These are phyloP conservation scores for Aspergillus unguis DNA, from an alignment of 2,329 filamentous ascomycete species.

Conservation along the genomic window DNA sequence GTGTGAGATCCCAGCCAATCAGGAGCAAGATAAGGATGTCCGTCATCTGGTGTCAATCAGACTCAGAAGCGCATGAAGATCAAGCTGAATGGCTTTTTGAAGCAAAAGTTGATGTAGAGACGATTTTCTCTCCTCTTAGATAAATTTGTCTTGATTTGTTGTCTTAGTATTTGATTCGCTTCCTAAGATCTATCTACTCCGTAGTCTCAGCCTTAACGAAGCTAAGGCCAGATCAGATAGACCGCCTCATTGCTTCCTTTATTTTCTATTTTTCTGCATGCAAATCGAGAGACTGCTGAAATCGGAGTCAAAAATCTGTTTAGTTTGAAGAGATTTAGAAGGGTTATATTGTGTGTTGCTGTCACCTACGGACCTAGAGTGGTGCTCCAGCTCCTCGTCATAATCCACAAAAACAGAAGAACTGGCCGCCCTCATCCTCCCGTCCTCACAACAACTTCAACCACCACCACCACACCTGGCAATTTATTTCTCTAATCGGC, in stretches of 20 bases:
- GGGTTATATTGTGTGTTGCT: not conserved
- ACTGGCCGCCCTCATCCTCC: conserved; percentile 23
- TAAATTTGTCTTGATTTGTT: not conserved
- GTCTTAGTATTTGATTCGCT: not conserved
- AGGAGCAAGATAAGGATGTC: too few species aligned
- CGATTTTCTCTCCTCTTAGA: not conserved
- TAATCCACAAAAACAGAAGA: conserved; percentile 37
- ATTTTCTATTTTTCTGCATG: not conserved
- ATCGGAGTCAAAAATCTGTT: not conserved
- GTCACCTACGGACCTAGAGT: not conserved
- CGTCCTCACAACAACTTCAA: not conserved
- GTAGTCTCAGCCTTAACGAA: not conserved
- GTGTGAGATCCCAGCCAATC: too few species aligned
- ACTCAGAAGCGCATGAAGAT: too few species aligned
- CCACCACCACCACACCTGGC: conserved; percentile 1
- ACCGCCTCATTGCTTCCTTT: not conserved
- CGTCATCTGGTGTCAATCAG: too few species aligned
- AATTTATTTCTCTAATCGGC: not conserved
- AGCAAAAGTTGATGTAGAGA: too few species aligned
- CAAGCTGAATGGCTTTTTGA: too few species aligned
- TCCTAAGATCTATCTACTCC: not conserved
- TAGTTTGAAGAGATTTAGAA: too few species aligned
- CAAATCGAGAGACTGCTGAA: not conserved
- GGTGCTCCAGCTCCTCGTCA: conserved; percentile 31
- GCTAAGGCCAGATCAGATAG: not conserved